These are phyloP conservation scores for Trichoderma citrinoviride DNA, from an alignment of 2,329 filamentous ascomycete genomes.

Conservation along the genomic window DNA sequence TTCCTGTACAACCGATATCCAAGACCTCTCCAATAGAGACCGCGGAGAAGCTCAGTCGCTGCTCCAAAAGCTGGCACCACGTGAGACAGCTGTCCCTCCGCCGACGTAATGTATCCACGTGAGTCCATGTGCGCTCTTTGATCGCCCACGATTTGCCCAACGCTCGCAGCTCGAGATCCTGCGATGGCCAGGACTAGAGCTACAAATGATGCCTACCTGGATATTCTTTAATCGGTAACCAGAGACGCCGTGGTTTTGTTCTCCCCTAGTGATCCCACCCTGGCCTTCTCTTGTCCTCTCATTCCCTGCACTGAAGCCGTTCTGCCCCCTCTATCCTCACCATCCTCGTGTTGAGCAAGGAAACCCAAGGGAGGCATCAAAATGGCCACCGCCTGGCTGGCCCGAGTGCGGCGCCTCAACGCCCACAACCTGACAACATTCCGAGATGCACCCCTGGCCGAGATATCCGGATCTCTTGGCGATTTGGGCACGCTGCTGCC, in stretches of 20 bases:
- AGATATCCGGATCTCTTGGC: slow-evolving; percentile 83
- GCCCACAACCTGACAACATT: slow-evolving; percentile 51
- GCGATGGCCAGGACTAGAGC: background rate
- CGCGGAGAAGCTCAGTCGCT: slow-evolving; percentile 5
- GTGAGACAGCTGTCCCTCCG: slow-evolving; percentile 8
- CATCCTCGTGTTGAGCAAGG: no score
- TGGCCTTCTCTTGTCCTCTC: no score
- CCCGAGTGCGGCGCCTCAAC: slow-evolving; percentile 36
- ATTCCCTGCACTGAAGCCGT: background rate
- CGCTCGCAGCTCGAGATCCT: background rate
- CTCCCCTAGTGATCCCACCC: no score
- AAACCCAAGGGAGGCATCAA: background rate
- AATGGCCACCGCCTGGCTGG: slow-evolving; percentile 30
- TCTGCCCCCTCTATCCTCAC: background rate
- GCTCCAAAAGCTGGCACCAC: slow-evolving; percentile 8
- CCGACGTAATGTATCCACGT: slow-evolving; percentile 20
- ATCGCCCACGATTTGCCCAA: background rate
- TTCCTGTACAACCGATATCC: background rate
- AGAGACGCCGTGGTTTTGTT: no score
- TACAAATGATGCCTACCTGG: background rate
- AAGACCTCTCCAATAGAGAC: background rate
- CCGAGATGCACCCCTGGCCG: slow-evolving; percentile 52
- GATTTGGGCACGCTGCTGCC: slow-evolving; percentile 89
- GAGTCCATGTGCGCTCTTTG: background rate
- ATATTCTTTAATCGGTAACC: no score